These are phyloP conservation scores for Gossypium davidsonii DNA, from an alignment of 441 rosid species.

Conservation along the genomic window DNA sequence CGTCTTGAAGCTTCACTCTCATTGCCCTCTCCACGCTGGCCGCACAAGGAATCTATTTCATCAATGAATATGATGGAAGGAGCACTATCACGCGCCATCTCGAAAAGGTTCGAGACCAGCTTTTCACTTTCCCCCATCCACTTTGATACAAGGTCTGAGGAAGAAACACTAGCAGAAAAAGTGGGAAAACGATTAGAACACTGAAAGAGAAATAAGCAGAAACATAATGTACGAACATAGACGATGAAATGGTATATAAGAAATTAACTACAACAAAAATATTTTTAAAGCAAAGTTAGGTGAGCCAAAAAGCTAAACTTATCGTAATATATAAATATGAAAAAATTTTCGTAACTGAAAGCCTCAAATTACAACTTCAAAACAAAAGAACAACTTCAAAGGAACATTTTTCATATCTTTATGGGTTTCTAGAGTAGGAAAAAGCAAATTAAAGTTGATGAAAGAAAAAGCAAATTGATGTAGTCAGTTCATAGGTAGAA, in stretches of 20 bases:
- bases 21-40: conserved; percentile 97
- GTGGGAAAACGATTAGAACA: conserved; percentile 12
- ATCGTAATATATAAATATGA: not conserved
- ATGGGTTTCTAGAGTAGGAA: not conserved
- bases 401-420: not conserved
- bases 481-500: too few species aligned
- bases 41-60: conserved; percentile 97
- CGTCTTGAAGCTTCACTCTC: conserved; percentile 99
- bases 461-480: too few species aligned
- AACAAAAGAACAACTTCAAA: not conserved
- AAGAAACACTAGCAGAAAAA: conserved; percentile 58
- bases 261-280: not conserved
- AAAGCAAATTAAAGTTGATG: not conserved
- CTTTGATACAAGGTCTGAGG: conserved; percentile 97
- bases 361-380: not conserved
- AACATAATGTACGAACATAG: not conserved
- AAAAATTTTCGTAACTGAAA: not conserved
- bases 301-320: too few species aligned
- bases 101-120: conserved; percentile 90
- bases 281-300: not conserved
- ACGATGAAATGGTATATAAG: not conserved
- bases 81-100: conserved; percentile 98
- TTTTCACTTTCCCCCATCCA: conserved; percentile 99
- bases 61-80: conserved; percentile 93
- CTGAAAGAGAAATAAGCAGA: not conserved